These are phyloP conservation scores for Colletotrichum chrysophilum DNA, from an alignment of 2,329 filamentous ascomycete genomes.

Conservation along the genomic window DNA sequence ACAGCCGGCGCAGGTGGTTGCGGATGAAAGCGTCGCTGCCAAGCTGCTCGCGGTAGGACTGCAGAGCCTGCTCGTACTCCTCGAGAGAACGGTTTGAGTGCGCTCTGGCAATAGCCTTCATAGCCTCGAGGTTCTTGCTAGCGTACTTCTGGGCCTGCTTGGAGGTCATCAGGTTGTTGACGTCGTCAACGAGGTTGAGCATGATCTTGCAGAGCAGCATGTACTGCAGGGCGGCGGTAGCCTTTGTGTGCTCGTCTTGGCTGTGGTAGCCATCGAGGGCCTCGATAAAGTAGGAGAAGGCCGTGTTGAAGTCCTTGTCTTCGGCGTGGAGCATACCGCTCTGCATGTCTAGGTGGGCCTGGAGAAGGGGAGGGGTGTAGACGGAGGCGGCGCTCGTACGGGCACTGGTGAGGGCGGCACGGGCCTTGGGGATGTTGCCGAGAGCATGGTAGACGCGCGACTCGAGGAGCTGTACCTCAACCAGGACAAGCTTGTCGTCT, in stretches of 20 bases:
- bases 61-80: constrained; percentile 93
- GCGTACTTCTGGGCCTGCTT: constrained; percentile 98
- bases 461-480: constrained; percentile 97
- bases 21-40: constrained; percentile 96
- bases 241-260: constrained; percentile 85
- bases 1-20: constrained; percentile 92
- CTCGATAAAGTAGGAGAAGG: constrained; percentile 99
- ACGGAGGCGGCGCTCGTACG: constrained; percentile 95
- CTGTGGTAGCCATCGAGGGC: constrained; percentile 96
- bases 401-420: constrained; percentile 91
- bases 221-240: constrained; percentile 98
- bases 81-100: constrained; percentile 95
- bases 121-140: constrained; percentile 93
- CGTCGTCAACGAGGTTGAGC: constrained; percentile 96
- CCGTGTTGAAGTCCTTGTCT: constrained; percentile 98
- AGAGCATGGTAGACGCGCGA: constrained; percentile 97
- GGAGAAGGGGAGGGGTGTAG: constrained; percentile 93
- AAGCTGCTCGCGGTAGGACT: constrained; percentile 90
- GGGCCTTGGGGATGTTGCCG: constrained; percentile 94
- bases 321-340: constrained; percentile 98
- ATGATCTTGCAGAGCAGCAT: constrained; percentile 99
- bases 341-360: constrained; percentile 98
- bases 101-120: constrained; percentile 97
- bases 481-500: constrained; percentile 96
- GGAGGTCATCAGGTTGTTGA: constrained; percentile 90